Evolutionary conservation across 108 stramenopile genomes (phyloP).

Genomic region (Cyclostephanos tholiformis): DNA sequence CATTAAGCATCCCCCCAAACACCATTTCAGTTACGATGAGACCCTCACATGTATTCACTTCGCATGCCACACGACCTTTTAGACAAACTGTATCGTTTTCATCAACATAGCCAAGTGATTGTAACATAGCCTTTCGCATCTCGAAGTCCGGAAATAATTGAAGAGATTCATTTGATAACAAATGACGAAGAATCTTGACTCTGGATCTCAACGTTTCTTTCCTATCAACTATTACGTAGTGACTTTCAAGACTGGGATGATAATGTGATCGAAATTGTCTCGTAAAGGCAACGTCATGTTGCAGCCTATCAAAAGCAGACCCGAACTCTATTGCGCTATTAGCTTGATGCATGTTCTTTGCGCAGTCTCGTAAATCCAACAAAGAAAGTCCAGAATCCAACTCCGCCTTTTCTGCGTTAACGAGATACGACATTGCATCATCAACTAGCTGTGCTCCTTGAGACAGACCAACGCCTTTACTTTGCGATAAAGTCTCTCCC

Average conservation of each 20-base stretch:
- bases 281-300: conserved; percentile 42
- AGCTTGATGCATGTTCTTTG: conserved; percentile 64
- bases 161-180: conserved; percentile 86
- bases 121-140: conserved; percentile 83
- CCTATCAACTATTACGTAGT: conserved; percentile 64
- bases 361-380: conserved; percentile 61
- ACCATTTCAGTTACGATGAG: conserved; percentile 97
- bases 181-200: conserved; percentile 64
- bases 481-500: conserved; percentile 21
- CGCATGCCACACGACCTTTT: conserved; percentile 96
- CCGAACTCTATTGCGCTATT: conserved; percentile 64
- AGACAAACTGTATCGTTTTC: conserved; percentile 86
- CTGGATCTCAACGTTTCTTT: conserved; percentile 65
- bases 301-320: conserved; percentile 44
- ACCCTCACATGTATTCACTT: conserved; percentile 94
- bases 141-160: conserved; percentile 95
- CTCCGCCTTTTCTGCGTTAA: conserved; percentile 62
- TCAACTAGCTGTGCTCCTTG: conserved; percentile 56
- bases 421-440: conserved; percentile 51
- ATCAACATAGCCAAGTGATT: conserved; percentile 87
- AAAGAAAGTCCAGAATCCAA: conserved; percentile 40
- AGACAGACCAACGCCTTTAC: conserved; percentile 26
- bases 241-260: conserved; percentile 68
- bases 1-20: conserved; percentile 93
- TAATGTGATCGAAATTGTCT: conserved; percentile 63